A percentile compares a stretch with the other conserved stretches of the same genome.
Evolutionary conservation across 306 rosid species (phyloP).

Genomic region (Medicago ruthenica): DNA sequence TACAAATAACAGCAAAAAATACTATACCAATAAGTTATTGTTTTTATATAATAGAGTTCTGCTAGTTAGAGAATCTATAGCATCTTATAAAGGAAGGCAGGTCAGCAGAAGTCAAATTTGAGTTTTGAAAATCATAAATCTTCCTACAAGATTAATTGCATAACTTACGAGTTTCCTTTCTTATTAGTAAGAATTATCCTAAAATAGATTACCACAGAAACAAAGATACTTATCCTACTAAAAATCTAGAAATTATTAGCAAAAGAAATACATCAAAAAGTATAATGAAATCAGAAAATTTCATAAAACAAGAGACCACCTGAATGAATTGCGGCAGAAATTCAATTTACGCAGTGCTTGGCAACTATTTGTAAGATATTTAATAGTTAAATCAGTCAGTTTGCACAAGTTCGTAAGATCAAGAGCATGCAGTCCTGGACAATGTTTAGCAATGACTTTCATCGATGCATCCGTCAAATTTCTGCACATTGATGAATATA

Average conservation of each 20-base stretch:
- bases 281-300: neutral
- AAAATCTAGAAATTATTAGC: conserved; percentile 9
- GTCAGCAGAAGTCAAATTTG: too few species aligned
- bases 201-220: neutral
- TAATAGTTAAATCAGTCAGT: conserved; percentile 67
- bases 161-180: neutral
- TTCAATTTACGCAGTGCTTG: conserved; percentile 60
- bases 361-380: conserved; percentile 74
- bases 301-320: conserved; percentile 50
- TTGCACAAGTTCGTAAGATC: conserved; percentile 63
- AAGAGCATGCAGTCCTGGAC: conserved; percentile 58
- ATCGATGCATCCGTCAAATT: conserved; percentile 74
- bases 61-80: too few species aligned
- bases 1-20: too few species aligned
- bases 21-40: too few species aligned
- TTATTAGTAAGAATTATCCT: neutral
- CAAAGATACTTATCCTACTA: conserved; percentile 20
- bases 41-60: too few species aligned
- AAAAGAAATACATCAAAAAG: neutral
- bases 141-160: neutral
- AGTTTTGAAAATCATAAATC: too few species aligned
- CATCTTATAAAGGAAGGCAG: too few species aligned
- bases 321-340: conserved; percentile 68
- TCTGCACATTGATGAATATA: conserved; percentile 51
- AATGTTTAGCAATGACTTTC: conserved; percentile 66